Conservation (phyloP, 225 moss, liverwort and hornwort species). For the Marchantia paleacea region DNA sequence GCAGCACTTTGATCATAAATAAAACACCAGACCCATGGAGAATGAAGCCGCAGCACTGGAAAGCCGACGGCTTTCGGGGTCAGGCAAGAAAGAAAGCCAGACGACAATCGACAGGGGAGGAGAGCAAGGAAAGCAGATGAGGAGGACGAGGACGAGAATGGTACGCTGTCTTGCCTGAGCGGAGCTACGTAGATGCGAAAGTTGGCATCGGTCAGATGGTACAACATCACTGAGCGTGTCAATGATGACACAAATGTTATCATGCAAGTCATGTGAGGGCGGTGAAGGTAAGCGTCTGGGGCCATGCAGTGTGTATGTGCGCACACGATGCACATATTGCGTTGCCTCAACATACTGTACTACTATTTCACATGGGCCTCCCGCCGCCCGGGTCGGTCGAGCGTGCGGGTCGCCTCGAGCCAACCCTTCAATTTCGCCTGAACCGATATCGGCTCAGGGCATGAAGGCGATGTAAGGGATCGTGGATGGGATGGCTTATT, state of each 20-base stretch:
- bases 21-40: background rate
- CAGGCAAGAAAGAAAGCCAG: background rate
- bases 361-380: slow-evolving; percentile 10
- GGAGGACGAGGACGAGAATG: background rate
- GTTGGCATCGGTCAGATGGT: background rate
- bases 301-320: background rate
- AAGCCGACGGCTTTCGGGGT: background rate
- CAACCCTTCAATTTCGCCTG: background rate
- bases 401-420: background rate
- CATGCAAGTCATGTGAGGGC: slow-evolving; percentile 14
- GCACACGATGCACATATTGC: background rate
- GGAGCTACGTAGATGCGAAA: background rate
- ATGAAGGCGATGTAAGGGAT: no score
- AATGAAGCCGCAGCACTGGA: background rate
- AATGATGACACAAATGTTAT: slow-evolving; percentile 12
- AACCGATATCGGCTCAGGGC: background rate
- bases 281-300: background rate
- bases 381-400: background rate
- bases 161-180: slow-evolving; percentile 9
- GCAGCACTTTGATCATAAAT: background rate
- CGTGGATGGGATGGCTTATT: background rate
- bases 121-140: background rate
- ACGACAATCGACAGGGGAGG: background rate
- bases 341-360: slow-evolving; percentile 8
- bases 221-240: slow-evolving; percentile 2